These are phyloP conservation scores for Trichomonascaceae sp. DNA, from an alignment of 1,139 yeast species.

Conservation along the genomic window DNA sequence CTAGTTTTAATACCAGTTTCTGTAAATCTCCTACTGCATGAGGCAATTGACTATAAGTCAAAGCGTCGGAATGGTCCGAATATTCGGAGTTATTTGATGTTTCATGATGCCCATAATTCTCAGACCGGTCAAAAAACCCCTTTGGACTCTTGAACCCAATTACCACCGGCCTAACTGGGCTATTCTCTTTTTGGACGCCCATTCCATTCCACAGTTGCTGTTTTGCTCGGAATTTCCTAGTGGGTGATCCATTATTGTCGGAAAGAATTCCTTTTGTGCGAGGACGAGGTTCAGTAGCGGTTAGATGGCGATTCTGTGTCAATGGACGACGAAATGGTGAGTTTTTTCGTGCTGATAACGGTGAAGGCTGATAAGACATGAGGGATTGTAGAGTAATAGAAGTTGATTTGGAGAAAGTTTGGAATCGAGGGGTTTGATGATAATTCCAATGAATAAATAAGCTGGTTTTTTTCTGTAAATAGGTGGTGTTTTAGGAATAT, in stretches of 20 bases:
- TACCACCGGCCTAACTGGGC: background rate
- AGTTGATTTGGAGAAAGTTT: background rate
- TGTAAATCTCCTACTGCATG: constrained; percentile 2
- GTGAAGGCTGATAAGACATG: background rate
- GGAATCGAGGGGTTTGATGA: background rate
- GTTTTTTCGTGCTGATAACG: background rate
- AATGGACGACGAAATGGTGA: background rate
- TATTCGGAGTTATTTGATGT: background rate
- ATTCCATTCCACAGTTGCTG: background rate
- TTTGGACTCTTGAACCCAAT: background rate
- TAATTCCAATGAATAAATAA: background rate
- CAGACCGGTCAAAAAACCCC: background rate
- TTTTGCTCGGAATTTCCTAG: background rate
- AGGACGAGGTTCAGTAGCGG: background rate
- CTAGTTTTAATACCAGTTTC: constrained; percentile 5
- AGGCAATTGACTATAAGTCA: background rate
- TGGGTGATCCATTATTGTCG: background rate
- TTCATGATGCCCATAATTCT: background rate
- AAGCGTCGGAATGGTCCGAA: background rate
- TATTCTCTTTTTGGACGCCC: background rate
- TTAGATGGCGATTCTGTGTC: background rate
- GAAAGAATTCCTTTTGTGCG: background rate
- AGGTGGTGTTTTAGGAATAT: background rate
- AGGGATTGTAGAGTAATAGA: background rate
- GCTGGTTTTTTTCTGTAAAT: background rate